Base-by-base conservation (phyloP, 1,284 basidiomycete species). In the Ustilago vetiveriae region DNA sequence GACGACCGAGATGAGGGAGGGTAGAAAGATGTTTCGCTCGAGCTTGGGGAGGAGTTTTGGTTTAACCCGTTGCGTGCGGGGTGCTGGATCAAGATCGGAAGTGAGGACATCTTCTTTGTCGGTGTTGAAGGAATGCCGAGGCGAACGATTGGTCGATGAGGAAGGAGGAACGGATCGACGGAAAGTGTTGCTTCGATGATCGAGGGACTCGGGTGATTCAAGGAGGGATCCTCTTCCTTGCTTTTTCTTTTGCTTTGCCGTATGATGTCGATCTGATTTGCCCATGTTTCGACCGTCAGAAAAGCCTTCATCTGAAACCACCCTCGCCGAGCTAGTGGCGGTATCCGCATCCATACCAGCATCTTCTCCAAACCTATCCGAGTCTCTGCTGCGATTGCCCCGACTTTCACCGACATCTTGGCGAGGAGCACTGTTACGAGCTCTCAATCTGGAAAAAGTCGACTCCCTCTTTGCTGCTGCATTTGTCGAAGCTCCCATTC, bases 1-100 rank as follows among this genome's bases (percentile, higher is more conserved):
- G 26, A 54, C 45, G 3, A 79, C 69, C 27, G 76, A 65, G 44
- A 79, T 71, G 46, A 76, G 42, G 7, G 46, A 37, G 4, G 79
- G 79, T 3, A 81, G 55, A 39, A 67, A 74, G 29, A 79, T 36
- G 27, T 74, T 50, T 7, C 55, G 56, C 14, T 45, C 21, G 5
- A 66, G 30, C 37, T 57, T 56, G 44, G 41, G 62, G 6, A 56
- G 38, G 8, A 52, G 45, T 22, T 52, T 51, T 37, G 52, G 47
- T 35, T 53, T 62, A 47, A 30, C n/a, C n/a, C 35, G 36, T 30
- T 24, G 26, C 8, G 57, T 24, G 4, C 39, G 19, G 17, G 33
- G 26, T 14, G 19, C n/a, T 22, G 17, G 29, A 21, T 39, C 43
- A 13, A 37, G 32, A n/a, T 29, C 19, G 30, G 56, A 33, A 9